phyloP scores from a whole-genome alignment of 768 basidiomycete genomes.

The Podaxis mareebaensis region DNA sequence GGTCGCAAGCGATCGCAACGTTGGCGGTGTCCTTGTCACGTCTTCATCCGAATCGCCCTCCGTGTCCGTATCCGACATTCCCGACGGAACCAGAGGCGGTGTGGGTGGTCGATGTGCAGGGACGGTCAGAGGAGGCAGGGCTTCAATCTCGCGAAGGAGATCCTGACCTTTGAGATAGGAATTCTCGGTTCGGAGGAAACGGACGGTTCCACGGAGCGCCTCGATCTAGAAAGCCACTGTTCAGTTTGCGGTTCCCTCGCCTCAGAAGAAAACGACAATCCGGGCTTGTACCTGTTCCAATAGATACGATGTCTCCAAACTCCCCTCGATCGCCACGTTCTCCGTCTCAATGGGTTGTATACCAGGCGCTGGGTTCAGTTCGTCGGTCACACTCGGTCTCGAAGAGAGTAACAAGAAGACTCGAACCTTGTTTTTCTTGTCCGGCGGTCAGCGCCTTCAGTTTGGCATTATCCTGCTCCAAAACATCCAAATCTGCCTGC shows the following conservation, averaged over 20 bases:
- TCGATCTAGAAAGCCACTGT: constrained; percentile 62
- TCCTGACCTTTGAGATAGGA: constrained; percentile 92
- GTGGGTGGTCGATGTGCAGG: constrained; percentile 52
- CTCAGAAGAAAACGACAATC: not conserved
- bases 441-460: constrained; percentile 67
- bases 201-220: constrained; percentile 85
- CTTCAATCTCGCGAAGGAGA: constrained; percentile 78
- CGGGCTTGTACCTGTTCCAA: constrained; percentile 70
- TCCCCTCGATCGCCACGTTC: constrained; percentile 70
- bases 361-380: constrained; percentile 37
- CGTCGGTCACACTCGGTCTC: not conserved
- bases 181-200: constrained; percentile 93
- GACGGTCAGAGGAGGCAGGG: constrained; percentile 65
- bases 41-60: constrained; percentile 51
- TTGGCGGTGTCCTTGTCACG: constrained; percentile 35
- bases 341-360: constrained; percentile 59
- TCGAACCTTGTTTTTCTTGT: constrained; percentile 73
- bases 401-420: not conserved
- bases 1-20: constrained; percentile 67
- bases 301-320: constrained; percentile 83
- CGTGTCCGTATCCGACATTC: constrained; percentile 61
- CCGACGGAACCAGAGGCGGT: constrained; percentile 67
- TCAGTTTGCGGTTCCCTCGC: constrained; percentile 7
- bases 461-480: constrained; percentile 88
- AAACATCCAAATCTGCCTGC: constrained; percentile 80